Evolutionary conservation across 768 basidiomycete species (phyloP).

Genomic region (Hortiboletus campestris): DNA sequence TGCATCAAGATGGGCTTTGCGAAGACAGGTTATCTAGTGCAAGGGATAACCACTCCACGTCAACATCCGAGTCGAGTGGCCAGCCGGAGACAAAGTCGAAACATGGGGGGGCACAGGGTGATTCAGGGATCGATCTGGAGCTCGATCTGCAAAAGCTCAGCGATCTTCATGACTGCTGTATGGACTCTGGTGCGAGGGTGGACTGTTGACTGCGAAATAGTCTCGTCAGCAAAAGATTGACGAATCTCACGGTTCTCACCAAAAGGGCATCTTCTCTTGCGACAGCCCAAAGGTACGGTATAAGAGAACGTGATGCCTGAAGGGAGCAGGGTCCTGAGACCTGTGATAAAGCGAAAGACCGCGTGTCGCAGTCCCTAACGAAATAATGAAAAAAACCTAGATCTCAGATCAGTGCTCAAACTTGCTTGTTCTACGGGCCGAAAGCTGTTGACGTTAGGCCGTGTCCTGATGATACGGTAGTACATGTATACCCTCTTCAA

Average conservation of each 20-base stretch:
- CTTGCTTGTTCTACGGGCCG: neutral
- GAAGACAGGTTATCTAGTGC: neutral
- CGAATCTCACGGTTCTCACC: neutral
- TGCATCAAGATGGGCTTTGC: slow-evolving; percentile 23
- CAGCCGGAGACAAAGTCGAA: neutral
- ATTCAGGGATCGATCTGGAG: neutral
- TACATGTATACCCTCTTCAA: neutral
- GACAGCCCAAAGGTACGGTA: neutral
- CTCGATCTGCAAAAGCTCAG: neutral
- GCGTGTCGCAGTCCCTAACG: slow-evolving; percentile 7
- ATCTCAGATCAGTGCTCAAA: slow-evolving; percentile 11
- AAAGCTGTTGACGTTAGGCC: neutral
- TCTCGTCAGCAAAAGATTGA: neutral
- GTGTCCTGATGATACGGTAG: neutral
- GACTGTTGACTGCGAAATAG: neutral
- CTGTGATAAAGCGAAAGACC: slow-evolving; percentile 9
- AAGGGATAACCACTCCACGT: neutral
- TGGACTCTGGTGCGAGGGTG: too few relatives aligned
- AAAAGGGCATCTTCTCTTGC: neutral
- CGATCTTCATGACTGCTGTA: neutral
- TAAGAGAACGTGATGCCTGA: neutral
- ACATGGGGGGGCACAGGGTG: neutral
- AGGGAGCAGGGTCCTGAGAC: slow-evolving; percentile 2
- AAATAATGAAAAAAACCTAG: slow-evolving; percentile 9
- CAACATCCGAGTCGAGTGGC: neutral